These are phyloP conservation scores for bread wheat (Triticum aestivum) DNA, from an alignment of 176 grass and related monocot genomes.

Conservation along the genomic window DNA sequence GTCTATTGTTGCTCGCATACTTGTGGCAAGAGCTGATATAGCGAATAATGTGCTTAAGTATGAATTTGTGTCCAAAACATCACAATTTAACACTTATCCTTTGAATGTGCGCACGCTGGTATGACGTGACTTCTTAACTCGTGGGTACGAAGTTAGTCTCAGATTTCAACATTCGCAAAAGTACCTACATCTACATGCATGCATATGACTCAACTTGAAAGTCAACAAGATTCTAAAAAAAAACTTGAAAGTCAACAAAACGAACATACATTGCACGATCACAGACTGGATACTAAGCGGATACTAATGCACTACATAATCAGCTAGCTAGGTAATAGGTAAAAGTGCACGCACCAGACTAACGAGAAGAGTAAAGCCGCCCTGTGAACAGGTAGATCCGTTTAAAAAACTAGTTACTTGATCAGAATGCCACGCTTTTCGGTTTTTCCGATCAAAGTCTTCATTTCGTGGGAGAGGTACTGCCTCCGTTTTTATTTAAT, in stretches of 20 bases:
- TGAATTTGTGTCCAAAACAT: too few species aligned
- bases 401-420: not conserved
- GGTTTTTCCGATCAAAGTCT: not conserved
- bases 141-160: not conserved
- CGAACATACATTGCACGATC: constrained; percentile 19
- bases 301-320: not conserved
- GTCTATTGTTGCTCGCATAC: too few species aligned
- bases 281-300: not conserved
- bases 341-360: not conserved
- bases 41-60: too few species aligned
- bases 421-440: not conserved
- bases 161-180: not conserved
- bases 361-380: not conserved
- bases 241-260: not conserved
- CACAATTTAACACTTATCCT: not conserved
- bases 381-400: not conserved
- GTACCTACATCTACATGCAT: not conserved
- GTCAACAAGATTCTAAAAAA: not conserved
- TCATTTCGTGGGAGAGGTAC: not conserved
- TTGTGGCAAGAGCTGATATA: too few species aligned
- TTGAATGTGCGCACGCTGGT: not conserved
- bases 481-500: too few species aligned
- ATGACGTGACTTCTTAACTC: not conserved
- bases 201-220: not conserved
- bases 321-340: not conserved